Evolutionary conservation across 139 green algal genomes (phyloP), one percentile per base, ranked within the genome.

Genomic region (Diplosphaera chodatii): DNA sequence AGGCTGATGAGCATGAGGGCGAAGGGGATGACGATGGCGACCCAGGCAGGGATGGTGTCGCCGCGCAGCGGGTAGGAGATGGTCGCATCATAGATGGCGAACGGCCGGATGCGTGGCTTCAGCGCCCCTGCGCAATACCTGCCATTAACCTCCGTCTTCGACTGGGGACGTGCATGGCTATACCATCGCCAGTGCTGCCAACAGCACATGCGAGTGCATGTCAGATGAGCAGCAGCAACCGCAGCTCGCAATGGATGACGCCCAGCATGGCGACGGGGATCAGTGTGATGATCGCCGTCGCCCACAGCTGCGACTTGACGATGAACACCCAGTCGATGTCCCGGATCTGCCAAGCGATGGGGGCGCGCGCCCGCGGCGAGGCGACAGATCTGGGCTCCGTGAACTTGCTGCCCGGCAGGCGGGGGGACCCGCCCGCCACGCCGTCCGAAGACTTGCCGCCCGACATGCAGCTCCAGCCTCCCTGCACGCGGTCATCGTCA

Each of bases 61-160:
- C 31, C 63, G 25, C 29, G 16, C 25, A 67, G 13, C 0, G 69
- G 66, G 32, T 75, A 79, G 4, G 32, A 40, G 20, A 83, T 73
- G 27, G 63, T 77, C 22, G 73, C 77, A 25, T 83, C 77, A 31
- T 75, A 76, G 21, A 73, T 25, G 16, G 41, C 67, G 62, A 71
- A 71, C 4, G 75, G 66, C 6, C 75, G 69, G 2, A 0, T 15
- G 21, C 32, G 33, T 8, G 69, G 55, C 6, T 74, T 28, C 1
- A 37, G 23, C 10, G 32, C 31, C 69, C 48, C 48, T 59, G 48
- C 48, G 48, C 25, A 59, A 25, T 3, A 5, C 48, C 13, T 25
- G 48, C 48, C 48, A 25, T 27, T 3, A 59, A 4, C 13, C 18
- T 18, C 13, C 37, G 13, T 13, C 8, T 8, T 48, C 10, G 10